phyloP scores from a whole-genome alignment of 805 yeast species.

The Pichia paraexigua region DNA sequence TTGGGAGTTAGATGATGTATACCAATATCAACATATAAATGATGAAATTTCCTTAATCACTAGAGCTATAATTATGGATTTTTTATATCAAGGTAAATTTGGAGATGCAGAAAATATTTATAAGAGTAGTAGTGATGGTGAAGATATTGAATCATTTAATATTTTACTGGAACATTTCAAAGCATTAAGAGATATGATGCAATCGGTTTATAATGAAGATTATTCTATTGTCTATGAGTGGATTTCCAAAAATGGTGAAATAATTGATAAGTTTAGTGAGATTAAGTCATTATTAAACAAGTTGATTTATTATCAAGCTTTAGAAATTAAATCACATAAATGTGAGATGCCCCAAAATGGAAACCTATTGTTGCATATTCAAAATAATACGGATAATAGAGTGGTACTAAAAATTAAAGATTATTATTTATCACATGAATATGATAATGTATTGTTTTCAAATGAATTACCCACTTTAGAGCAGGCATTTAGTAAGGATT shows the following conservation, averaged over 20 bases:
- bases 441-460: not conserved
- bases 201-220: not conserved
- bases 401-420: constrained; percentile 1
- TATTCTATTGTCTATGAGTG: not conserved
- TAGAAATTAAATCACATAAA: not conserved
- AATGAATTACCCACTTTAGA: not conserved
- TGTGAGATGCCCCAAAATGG: not conserved
- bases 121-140: too few species aligned
- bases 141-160: not conserved
- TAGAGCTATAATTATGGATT: constrained; percentile 26
- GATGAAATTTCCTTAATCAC: constrained; percentile 8
- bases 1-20: constrained; percentile 7
- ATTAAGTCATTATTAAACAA: not conserved
- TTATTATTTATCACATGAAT: not conserved
- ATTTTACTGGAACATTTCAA: constrained; percentile 1
- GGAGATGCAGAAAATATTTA: constrained; percentile 8
- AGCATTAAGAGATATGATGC: not conserved
- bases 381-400: not conserved
- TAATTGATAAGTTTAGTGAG: not conserved
- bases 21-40: constrained; percentile 2
- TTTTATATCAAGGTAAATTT: constrained; percentile 26
- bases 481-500: not conserved
- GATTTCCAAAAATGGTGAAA: not conserved
- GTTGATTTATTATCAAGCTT: constrained; percentile 1
- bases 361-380: not conserved